These are phyloP conservation scores for Ramaria sp. DNA, from an alignment of 768 basidiomycete genomes.

Conservation along the genomic window DNA sequence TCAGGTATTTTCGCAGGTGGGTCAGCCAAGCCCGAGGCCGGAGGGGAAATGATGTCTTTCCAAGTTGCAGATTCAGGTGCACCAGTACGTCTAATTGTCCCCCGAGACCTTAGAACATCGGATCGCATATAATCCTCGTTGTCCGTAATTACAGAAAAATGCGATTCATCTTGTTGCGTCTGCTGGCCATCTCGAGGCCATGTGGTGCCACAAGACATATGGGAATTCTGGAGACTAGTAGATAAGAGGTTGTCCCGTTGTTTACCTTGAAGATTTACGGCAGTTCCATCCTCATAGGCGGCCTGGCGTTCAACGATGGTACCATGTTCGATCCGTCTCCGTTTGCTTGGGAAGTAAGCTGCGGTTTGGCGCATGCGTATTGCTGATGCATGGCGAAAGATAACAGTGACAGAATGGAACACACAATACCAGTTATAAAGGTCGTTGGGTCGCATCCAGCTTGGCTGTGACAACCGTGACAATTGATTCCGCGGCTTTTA, in stretches of 20 bases:
- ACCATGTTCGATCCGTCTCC: neutral
- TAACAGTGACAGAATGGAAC: slow-evolving; percentile 44
- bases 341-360: neutral
- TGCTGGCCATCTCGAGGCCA: neutral
- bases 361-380: slow-evolving; percentile 33
- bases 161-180: neutral
- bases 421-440: slow-evolving; percentile 67
- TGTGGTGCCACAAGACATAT: neutral
- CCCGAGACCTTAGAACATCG: too few species aligned
- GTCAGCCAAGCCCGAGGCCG: too few species aligned
- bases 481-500: neutral
- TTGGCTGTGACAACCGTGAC: neutral
- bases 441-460: slow-evolving; percentile 53
- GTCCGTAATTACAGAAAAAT: neutral
- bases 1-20: too few species aligned
- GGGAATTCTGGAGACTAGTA: neutral
- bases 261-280: slow-evolving; percentile 6
- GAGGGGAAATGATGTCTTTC: too few species aligned
- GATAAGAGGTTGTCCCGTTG: neutral
- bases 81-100: too few species aligned
- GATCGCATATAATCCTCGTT: slow-evolving; percentile 14
- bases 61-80: too few species aligned
- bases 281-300: slow-evolving; percentile 17
- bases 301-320: neutral
- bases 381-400: slow-evolving; percentile 51